These are phyloP conservation scores for Globisporangium parvum DNA, from an alignment of 352 stramenopile species.

Conservation along the genomic window DNA sequence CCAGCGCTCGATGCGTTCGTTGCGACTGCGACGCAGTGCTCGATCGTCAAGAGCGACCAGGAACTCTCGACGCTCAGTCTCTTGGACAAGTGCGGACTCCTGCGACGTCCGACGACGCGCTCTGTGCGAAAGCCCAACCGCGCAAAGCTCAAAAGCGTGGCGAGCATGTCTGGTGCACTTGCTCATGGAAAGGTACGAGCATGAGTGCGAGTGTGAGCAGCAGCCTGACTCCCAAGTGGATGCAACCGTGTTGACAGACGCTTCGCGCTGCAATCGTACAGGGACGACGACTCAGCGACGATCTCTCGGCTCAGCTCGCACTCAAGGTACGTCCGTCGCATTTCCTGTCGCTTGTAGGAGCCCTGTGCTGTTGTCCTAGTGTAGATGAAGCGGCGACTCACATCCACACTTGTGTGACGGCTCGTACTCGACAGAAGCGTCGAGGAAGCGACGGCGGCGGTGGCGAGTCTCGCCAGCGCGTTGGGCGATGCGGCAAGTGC, in stretches of 20 bases:
- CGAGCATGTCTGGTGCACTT: not conserved
- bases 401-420: not conserved
- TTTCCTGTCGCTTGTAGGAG: not conserved
- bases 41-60: slow-evolving; percentile 28
- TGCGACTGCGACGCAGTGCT: slow-evolving; percentile 19
- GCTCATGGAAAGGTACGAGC: slow-evolving; percentile 7
- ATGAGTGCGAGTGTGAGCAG: not conserved
- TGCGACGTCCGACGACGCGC: slow-evolving; percentile 17
- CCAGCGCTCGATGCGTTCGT: slow-evolving; percentile 25
- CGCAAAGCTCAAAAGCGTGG: slow-evolving; percentile 4
- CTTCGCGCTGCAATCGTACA: not conserved
- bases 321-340: slow-evolving; percentile 4
- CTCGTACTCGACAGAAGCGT: slow-evolving; percentile 21
- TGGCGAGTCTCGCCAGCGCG: slow-evolving; percentile 46
- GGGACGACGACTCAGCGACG: slow-evolving; percentile 6
- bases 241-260: not conserved
- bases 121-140: slow-evolving; percentile 17
- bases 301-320: slow-evolving; percentile 3
- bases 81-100: slow-evolving; percentile 31
- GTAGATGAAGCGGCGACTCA: not conserved
- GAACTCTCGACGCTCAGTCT: slow-evolving; percentile 30
- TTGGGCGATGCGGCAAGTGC: slow-evolving; percentile 77
- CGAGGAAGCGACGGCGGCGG: slow-evolving; percentile 21
- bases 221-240: not conserved
- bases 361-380: not conserved